phyloP scores from a whole-genome alignment of 2,329 filamentous ascomycete species.

The Tolypocladium ophioglossoides region DNA sequence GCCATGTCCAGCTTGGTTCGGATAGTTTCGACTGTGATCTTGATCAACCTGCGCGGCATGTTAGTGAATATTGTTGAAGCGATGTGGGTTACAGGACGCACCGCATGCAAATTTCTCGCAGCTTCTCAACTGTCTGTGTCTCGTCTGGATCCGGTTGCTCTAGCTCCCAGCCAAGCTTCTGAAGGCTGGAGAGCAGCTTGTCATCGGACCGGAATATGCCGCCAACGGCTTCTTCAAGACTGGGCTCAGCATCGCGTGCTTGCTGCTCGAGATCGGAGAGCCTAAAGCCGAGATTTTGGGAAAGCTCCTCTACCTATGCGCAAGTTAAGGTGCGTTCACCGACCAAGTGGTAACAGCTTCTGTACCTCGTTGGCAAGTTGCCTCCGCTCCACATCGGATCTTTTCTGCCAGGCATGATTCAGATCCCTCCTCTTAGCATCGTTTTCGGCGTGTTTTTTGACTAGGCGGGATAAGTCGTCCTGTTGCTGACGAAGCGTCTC shows the following conservation, averaged over 20 bases:
- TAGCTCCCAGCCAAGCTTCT: slow-evolving; percentile 55
- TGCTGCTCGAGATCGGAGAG: slow-evolving; percentile 42
- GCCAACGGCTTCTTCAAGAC: slow-evolving; percentile 37
- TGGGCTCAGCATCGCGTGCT: slow-evolving; percentile 29
- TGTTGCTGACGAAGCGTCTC: slow-evolving; percentile 51
- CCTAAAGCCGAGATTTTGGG: slow-evolving; percentile 34
- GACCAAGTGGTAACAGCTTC: not conserved
- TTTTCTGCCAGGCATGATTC: slow-evolving; percentile 15
- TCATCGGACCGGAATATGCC: slow-evolving; percentile 50
- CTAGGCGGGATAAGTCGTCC: slow-evolving; percentile 43
- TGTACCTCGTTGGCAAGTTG: slow-evolving; percentile 31
- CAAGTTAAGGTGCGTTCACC: not conserved
- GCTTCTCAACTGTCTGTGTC: slow-evolving; percentile 39
- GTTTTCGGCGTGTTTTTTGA: slow-evolving; percentile 27
- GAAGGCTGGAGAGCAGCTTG: slow-evolving; percentile 51
- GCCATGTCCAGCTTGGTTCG: slow-evolving; percentile 44
- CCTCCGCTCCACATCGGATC: slow-evolving; percentile 26
- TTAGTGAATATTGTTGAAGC: not conserved
- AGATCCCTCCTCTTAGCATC: slow-evolving; percentile 17
- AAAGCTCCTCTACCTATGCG: slow-evolving; percentile 35
- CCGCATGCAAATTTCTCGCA: slow-evolving; percentile 49
- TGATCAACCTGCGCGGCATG: slow-evolving; percentile 34
- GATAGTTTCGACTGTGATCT: slow-evolving; percentile 43
- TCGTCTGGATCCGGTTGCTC: slow-evolving; percentile 41
- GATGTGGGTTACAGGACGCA: slow-evolving; percentile 10